Percentiles rank a stretch among this genome's conserved stretches.
phyloP scores from a whole-genome alignment of 306 rosid genomes.

The Cotoneaster glaucophyllus region DNA sequence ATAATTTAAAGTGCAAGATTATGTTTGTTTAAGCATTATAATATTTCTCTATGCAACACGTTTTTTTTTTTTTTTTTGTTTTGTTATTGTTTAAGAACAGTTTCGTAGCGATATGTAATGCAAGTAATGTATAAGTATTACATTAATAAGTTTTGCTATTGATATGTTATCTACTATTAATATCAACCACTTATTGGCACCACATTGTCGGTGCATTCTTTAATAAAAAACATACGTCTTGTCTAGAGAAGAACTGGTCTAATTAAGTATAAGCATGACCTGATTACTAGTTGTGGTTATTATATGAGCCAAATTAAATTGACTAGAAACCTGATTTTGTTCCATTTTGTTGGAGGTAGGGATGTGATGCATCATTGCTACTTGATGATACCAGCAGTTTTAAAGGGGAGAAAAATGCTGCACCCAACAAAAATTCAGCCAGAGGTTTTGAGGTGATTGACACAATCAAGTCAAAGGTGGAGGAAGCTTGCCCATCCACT shows the following conservation, averaged over 20 bases:
- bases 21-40: neutral
- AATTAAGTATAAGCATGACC: too few species aligned
- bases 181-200: too few species aligned
- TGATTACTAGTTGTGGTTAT: neutral
- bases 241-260: accelerated
- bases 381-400: slow-evolving; percentile 68
- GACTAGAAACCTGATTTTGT: neutral
- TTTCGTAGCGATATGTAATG: too few species aligned
- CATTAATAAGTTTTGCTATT: too few species aligned
- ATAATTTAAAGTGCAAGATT: neutral
- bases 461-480: slow-evolving; percentile 57
- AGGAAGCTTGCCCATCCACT: slow-evolving; percentile 69
- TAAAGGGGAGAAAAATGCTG: slow-evolving; percentile 76
- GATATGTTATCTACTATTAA: too few species aligned
- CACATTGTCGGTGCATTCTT: too few species aligned
- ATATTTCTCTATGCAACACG: too few species aligned
- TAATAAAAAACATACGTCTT: too few species aligned
- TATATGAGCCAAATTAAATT: neutral
- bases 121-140: too few species aligned
- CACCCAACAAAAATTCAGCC: slow-evolving; percentile 51
- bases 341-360: slow-evolving; percentile 31
- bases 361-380: slow-evolving; percentile 76
- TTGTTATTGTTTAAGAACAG: too few species aligned
- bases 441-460: slow-evolving; percentile 89
- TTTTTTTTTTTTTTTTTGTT: too few species aligned